A percentile compares a stretch with the other conserved stretches of the same genome.
phyloP scores from a whole-genome alignment of 495 filamentous ascomycete genomes.

The Penicillium robsamsonii region DNA sequence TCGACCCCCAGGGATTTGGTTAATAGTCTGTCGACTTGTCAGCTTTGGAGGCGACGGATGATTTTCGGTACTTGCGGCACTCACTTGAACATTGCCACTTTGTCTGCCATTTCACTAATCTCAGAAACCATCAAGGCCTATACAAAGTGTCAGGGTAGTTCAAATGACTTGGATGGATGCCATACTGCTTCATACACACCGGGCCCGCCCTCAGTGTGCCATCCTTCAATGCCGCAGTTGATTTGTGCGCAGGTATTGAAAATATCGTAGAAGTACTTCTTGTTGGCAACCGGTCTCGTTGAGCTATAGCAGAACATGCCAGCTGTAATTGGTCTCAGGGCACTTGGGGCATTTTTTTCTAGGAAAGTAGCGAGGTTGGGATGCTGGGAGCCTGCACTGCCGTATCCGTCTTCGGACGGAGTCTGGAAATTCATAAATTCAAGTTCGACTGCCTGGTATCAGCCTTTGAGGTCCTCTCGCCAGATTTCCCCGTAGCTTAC shows the following conservation, averaged over 20 bases:
- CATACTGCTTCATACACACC: slow-evolving; percentile 84
- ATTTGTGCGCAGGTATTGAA: slow-evolving; percentile 75
- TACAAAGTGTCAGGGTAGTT: slow-evolving; percentile 5
- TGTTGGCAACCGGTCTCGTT: slow-evolving; percentile 79
- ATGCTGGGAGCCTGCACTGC: slow-evolving; percentile 46
- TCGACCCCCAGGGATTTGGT: slow-evolving; percentile 77
- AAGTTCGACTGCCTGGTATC: slow-evolving; percentile 65
- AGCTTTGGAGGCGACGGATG: background rate
- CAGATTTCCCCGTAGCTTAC: slow-evolving; percentile 43
- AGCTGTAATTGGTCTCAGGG: slow-evolving; percentile 71
- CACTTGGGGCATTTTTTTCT: slow-evolving; percentile 59
- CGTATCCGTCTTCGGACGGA: slow-evolving; percentile 46
- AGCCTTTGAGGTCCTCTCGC: background rate
- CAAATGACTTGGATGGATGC: background rate
- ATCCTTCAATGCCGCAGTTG: slow-evolving; percentile 77
- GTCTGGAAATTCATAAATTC: slow-evolving; percentile 89
- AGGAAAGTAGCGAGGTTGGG: slow-evolving; percentile 68
- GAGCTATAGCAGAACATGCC: slow-evolving; percentile 95
- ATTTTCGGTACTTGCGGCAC: slow-evolving; percentile 7
- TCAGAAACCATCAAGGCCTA: slow-evolving; percentile 71
- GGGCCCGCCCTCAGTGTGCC: slow-evolving; percentile 91
- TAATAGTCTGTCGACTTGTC: slow-evolving; percentile 51
- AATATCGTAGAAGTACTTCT: slow-evolving; percentile 87
- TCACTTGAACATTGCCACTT: slow-evolving; percentile 80
- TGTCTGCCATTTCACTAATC: slow-evolving; percentile 76